phyloP scores from a whole-genome alignment of 2,329 filamentous ascomycete genomes.

The Claviceps maximensis region DNA sequence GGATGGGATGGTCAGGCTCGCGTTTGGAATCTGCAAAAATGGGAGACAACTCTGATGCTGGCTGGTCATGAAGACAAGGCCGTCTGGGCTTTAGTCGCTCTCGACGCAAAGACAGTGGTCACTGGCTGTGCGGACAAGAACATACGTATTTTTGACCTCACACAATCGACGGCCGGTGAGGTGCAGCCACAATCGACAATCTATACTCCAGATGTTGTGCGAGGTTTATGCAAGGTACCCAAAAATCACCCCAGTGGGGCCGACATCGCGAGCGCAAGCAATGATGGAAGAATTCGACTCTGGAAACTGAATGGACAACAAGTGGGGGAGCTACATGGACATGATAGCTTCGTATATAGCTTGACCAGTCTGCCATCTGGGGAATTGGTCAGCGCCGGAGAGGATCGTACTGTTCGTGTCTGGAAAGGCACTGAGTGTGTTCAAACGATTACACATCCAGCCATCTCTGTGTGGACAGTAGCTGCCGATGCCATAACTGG shows the following conservation, averaged over 20 bases:
- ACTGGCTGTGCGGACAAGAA: conserved; percentile 88
- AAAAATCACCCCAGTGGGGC: conserved; percentile 64
- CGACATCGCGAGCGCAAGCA: conserved; percentile 89
- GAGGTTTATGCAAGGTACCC: conserved; percentile 77
- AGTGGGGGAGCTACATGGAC: conserved; percentile 67
- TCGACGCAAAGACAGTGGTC: conserved; percentile 66
- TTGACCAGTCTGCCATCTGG: conserved; percentile 65
- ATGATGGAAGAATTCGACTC: conserved; percentile 76
- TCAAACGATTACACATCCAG: conserved; percentile 93
- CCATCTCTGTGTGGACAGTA: conserved; percentile 91
- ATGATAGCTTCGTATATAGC: conserved; percentile 92
- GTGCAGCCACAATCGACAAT: conserved; percentile 40
- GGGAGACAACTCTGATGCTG: conserved; percentile 62
- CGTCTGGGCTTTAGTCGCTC: conserved; percentile 85
- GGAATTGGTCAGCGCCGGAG: conserved; percentile 80
- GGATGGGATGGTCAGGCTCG: conserved; percentile 87
- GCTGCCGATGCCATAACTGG: conserved; percentile 71
- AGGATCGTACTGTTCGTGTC: conserved; percentile 84
- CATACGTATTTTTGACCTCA: conserved; percentile 70
- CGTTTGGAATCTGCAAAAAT: conserved; percentile 74
- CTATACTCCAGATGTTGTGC: conserved; percentile 66
- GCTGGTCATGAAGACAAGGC: conserved; percentile 60
- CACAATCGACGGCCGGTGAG: conserved; percentile 42
- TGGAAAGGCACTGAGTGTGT: conserved; percentile 76
- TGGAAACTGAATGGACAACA: conserved; percentile 74